Conservation (phyloP, 371 early-diverging fungal species). For the Mortierella sp. region DNA sequence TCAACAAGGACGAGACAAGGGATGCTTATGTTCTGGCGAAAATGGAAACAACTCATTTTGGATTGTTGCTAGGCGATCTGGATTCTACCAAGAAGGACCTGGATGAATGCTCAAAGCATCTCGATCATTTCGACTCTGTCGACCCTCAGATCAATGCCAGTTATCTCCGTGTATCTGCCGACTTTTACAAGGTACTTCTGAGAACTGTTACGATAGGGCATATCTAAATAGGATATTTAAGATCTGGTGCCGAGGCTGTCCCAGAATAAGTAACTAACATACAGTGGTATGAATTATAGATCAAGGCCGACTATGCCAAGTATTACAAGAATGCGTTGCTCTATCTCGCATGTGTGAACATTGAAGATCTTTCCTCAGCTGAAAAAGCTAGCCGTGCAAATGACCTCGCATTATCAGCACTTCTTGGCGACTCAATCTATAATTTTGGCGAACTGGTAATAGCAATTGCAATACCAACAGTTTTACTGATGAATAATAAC, state of each 20-base stretch:
- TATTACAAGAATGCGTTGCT: conserved; percentile 96
- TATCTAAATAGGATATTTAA: background rate
- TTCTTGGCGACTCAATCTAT: conserved; percentile 95
- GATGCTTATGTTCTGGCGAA: conserved; percentile 90
- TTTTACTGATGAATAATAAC: background rate
- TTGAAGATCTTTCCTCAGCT: conserved; percentile 78
- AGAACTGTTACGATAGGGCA: background rate
- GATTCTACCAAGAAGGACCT: conserved; percentile 87
- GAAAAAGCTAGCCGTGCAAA: conserved; percentile 91
- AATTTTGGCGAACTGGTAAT: conserved; percentile 98
- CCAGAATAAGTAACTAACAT: background rate
- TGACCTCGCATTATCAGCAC: conserved; percentile 91
- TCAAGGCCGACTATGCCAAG: conserved; percentile 90
- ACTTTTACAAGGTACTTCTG: conserved; percentile 89
- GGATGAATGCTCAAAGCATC: conserved; percentile 86
- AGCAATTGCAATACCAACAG: background rate
- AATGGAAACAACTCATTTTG: conserved; percentile 90
- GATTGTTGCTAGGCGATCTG: conserved; percentile 78
- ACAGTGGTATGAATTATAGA: conserved; percentile 57
- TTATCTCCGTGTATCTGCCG: conserved; percentile 95
- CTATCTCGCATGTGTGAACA: conserved; percentile 89
- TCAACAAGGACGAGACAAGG: conserved; percentile 72
- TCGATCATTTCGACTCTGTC: conserved; percentile 85
- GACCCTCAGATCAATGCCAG: conserved; percentile 93
- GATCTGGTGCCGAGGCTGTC: background rate